These are phyloP conservation scores for Lonicera japonica DNA, from an alignment of 129 eudicot genomes.

Conservation along the genomic window DNA sequence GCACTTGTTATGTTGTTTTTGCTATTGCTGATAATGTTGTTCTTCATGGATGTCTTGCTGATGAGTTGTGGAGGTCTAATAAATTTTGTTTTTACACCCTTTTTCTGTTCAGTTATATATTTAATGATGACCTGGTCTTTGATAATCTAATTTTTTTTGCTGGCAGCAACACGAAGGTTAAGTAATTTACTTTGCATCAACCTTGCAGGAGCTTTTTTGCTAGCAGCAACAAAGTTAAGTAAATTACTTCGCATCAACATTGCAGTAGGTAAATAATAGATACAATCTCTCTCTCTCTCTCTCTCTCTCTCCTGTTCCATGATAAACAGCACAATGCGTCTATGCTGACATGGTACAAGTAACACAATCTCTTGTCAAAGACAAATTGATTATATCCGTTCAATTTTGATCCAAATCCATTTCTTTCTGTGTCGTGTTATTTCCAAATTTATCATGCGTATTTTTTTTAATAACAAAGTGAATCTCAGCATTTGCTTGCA, in stretches of 20 bases:
- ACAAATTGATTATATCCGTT: no score
- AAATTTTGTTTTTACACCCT: not conserved
- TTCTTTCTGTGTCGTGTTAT: no score
- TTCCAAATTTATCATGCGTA: no score
- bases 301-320: no score
- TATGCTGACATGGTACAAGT: no score
- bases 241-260: conserved; percentile 31
- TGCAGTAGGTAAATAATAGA: conserved; percentile 43
- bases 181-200: no score
- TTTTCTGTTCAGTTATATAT: not conserved
- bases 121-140: not conserved
- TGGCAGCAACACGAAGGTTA: conserved; percentile 49
- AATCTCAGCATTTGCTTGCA: not conserved
- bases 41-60: not conserved
- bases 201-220: no score
- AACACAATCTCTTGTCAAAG: no score
- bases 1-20: not conserved
- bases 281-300: conserved; percentile 3
- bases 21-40: not conserved
- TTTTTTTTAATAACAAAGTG: no score
- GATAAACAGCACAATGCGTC: no score
- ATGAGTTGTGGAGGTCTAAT: not conserved
- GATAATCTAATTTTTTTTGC: conserved; percentile 5
- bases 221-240: no score
- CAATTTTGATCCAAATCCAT: no score